Conservation (phyloP, 1,284 basidiomycete species). For the Ganoderma sp. region DNA sequence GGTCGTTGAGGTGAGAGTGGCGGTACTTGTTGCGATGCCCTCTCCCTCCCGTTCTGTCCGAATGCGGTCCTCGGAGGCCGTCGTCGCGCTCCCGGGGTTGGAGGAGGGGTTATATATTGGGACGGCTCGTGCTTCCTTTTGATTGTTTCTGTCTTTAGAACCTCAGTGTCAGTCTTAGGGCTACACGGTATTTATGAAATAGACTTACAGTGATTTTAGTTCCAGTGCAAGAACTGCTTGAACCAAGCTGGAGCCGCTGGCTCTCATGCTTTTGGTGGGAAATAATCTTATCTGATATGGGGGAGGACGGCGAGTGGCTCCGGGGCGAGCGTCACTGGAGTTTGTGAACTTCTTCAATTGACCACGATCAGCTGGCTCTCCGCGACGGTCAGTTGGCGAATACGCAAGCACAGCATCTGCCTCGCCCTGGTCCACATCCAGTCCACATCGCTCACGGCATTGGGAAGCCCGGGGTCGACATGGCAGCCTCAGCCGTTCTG, state of each 20-base stretch:
- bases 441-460: not conserved
- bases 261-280: not conserved
- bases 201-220: not conserved
- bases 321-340: not conserved
- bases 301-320: not conserved
- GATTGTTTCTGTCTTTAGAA: not conserved
- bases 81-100: not conserved
- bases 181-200: not conserved
- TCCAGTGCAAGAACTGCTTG: not conserved
- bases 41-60: not conserved
- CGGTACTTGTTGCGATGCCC: slow-evolving; percentile 22
- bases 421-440: not conserved
- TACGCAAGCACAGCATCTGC: slow-evolving; percentile 8
- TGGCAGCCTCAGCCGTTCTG: slow-evolving; percentile 17
- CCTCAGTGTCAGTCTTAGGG: not conserved
- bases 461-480: slow-evolving; percentile 15
- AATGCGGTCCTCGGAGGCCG: not conserved
- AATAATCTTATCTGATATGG: slow-evolving; percentile 1
- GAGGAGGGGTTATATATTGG: slow-evolving; percentile 16
- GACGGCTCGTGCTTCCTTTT: slow-evolving; percentile 8
- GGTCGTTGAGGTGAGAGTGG: slow-evolving; percentile 11
- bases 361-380: slow-evolving; percentile 8
- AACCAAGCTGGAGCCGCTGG: not conserved
- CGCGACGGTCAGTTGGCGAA: slow-evolving; percentile 18
- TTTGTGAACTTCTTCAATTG: not conserved